Base-by-base conservation (phyloP, 129 eudicot species). In the Lactuca saligna region DNA sequence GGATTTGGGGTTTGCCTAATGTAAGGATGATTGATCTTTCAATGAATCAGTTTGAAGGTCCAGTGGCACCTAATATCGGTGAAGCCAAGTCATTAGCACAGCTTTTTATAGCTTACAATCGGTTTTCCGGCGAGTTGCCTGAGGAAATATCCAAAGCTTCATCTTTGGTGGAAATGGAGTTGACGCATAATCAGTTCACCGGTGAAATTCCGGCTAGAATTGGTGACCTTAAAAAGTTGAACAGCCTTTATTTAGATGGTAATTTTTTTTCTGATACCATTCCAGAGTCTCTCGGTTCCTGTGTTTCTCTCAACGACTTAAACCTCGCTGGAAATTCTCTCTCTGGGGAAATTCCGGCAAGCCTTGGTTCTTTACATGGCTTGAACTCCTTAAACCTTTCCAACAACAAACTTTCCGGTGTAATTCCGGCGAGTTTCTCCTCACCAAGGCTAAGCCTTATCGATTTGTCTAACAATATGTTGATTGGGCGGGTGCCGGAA, bases 1-100 rank as follows among this genome's bases (percentile, higher is more conserved):
- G 72, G 3, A 77, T 77, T 55, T 77, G 81, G 81, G 38, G 68
- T 77, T 77, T 77, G 68, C 72, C 67, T 2, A 4, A 17, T 11
- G 6, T 77, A 35, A 25, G 7, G 37, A 7, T 77, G 72, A 70
- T 71, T 33, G 77, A 77, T 71, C 72, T 77, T 77, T 48, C 81
- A 11, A 72, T 81, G 76, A 87, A 87, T 79, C 81, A 65, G 63
- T 81, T 87, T 73, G 89, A 87, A 57, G 93, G 93, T 55, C 72
- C 71, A 17, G 65, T 87, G 66, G 1, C 67, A 12, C 17, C 55
- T n/a, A 79, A 65, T 61, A 81, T 87, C 64, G 81, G 81, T 53
- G 72, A 87, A 61, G 93, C 87, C 0, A 79, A 81, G 69, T 61
- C 74, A 17, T 70, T 87, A 65, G 82, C 75, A 42, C 93, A 81